A percentile compares a stretch with the other conserved stretches of the same genome.
Conservation (phyloP, 2,329 filamentous ascomycete genomes). For the Neophaeococcomyces aloes region DNA sequence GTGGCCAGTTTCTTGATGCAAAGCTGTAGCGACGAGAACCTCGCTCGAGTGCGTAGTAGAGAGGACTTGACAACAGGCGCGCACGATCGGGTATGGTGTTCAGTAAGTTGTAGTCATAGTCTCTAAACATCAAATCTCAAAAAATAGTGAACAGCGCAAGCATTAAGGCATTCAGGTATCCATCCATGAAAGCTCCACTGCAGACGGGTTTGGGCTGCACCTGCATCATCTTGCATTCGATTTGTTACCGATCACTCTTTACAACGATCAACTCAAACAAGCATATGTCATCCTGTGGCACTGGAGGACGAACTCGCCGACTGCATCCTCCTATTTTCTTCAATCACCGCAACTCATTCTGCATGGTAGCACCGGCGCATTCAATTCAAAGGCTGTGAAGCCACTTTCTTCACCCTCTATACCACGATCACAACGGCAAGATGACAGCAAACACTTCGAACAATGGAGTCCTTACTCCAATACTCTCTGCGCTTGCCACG, state of each 20-base stretch:
- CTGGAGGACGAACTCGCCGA: constrained; percentile 6
- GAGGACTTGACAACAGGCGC: too few relatives aligned
- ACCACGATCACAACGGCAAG: constrained; percentile 21
- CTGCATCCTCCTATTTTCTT: not conserved
- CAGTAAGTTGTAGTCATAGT: too few relatives aligned
- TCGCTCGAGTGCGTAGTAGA: too few relatives aligned
- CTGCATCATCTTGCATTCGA: constrained; percentile 7
- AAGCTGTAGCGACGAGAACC: too few relatives aligned
- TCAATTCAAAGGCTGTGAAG: constrained; percentile 11
- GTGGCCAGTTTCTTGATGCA: not conserved
- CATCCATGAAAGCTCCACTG: constrained; percentile 4
- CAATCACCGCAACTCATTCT: not conserved
- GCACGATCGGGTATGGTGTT: too few relatives aligned
- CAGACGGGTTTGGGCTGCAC: not conserved
- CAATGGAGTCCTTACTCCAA: constrained; percentile 63
- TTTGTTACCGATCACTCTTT: not conserved
- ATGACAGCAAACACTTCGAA: constrained; percentile 61
- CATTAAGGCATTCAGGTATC: too few relatives aligned
- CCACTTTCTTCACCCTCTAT: constrained; percentile 13
- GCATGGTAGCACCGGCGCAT: constrained; percentile 9
- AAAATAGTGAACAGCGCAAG: too few relatives aligned
- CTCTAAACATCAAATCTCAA: too few relatives aligned
- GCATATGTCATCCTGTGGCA: not conserved
- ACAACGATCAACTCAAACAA: not conserved
- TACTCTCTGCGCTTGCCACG: constrained; percentile 77